phyloP scores from a whole-genome alignment of 2,329 filamentous ascomycete genomes.

The Nemania diffusa region DNA sequence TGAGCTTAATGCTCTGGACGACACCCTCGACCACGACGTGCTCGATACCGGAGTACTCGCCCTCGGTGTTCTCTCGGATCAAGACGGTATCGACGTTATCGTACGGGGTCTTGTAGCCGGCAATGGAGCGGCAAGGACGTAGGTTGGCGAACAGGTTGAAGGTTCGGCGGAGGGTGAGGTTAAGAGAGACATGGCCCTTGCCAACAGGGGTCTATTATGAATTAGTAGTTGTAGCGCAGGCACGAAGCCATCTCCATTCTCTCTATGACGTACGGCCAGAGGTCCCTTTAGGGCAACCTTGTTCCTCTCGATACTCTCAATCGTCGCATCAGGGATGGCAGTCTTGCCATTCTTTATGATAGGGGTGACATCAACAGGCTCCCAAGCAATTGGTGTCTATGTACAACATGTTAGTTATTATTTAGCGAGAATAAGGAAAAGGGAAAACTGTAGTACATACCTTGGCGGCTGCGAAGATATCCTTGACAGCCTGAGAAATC shows the following conservation, averaged over 20 bases:
- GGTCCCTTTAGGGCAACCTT: conserved; percentile 98
- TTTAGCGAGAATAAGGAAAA: neutral
- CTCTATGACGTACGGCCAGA: conserved; percentile 75
- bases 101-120: conserved; percentile 98
- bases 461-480: conserved; percentile 96
- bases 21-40: conserved; percentile 98
- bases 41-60: conserved; percentile 99
- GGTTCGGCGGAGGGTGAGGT: conserved; percentile 96
- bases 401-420: conserved; percentile 15
- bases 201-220: conserved; percentile 82
- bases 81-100: conserved; percentile 96
- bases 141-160: conserved; percentile 99
- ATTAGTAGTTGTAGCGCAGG: conserved; percentile 22
- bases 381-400: conserved; percentile 93
- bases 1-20: conserved; percentile 99
- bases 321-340: conserved; percentile 90
- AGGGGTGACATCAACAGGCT: conserved; percentile 95
- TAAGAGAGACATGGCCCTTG: conserved; percentile 99
- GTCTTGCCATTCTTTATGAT: conserved; percentile 95
- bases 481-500: conserved; percentile 97
- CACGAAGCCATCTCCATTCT: conserved; percentile 10
- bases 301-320: conserved; percentile 93
- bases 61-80: conserved; percentile 99
- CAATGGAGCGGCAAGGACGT: conserved; percentile 95
- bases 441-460: conserved; percentile 59